Evolutionary conservation across 768 basidiomycete genomes (phyloP), one percentile per base, ranked within the genome.

Genomic region (Termitomyces sp.): DNA sequence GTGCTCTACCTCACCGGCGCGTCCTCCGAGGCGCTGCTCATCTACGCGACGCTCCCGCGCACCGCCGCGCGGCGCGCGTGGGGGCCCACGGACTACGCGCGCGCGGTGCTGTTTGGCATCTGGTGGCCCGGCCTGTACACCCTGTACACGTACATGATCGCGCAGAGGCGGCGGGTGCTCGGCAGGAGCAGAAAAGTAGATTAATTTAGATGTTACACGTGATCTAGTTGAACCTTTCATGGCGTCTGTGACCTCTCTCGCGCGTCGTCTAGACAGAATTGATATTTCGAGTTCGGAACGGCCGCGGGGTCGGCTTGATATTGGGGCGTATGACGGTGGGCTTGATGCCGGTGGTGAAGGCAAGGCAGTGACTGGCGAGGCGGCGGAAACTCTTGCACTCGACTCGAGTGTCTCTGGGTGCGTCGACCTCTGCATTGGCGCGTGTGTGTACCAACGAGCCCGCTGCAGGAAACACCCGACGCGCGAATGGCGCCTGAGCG

Each of bases 1-100:
- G 60, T 94, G 48, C 81, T 98, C n/a, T 98, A 99, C 74, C 94
- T 92, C 5, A 69, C 94, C 24, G 97, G 97, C 46, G 96, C 97
- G 1, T 81, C 83, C 6, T 94, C 92, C 24, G 97, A 99, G 72
- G 94, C 94, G 0, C 83, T 88, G 68, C 79, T 96, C 56, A 88
- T 86, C 66, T 86, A 85, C 66, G 79, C 86, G 1, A 89, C 67
- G 70, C 59, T 79, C 77, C 76, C 68, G n/a, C n/a, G n/a, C 64
- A 55, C 65, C 73, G 55, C 70, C 70, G 73, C 61, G 59, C 67
- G 67, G 50, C 73, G 74, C 46, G 68, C 66, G 54, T 90, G 88
- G 86, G 72, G 71, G 16, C 67, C 73, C 30, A 74, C 79, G 7
- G 88, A 92, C 61, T 83, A 81, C 60, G 61, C 79, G 58, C 80